Conservation (phyloP, 768 basidiomycete genomes). For the Amanita molliuscula region DNA sequence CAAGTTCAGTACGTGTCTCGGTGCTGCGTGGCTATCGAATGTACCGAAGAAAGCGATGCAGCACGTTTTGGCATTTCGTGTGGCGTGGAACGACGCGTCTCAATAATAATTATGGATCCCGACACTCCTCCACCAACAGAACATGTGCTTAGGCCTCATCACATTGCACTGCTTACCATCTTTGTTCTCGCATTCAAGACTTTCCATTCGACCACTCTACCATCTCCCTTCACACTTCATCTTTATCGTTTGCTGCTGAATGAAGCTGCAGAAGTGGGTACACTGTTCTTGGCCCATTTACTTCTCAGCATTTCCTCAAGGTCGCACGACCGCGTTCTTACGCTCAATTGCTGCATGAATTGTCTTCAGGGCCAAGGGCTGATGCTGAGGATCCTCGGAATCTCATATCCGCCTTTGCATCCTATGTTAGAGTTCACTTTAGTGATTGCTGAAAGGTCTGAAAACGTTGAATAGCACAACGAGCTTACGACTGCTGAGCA, state of each 20-base stretch:
- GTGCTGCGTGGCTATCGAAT: constrained; percentile 4
- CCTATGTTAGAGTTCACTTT: constrained; percentile 14
- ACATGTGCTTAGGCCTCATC: constrained; percentile 68
- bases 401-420: constrained; percentile 35
- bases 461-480: constrained; percentile 25
- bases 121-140: constrained; percentile 51
- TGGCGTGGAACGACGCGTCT: neutral
- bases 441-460: neutral
- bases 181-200: constrained; percentile 57
- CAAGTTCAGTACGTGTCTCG: constrained; percentile 4
- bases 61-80: constrained; percentile 23
- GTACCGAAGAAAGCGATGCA: constrained; percentile 19
- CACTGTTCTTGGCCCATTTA: neutral
- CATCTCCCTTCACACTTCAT: constrained; percentile 48
- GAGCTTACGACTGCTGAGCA: constrained; percentile 46
- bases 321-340: constrained; percentile 54
- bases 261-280: constrained; percentile 60
- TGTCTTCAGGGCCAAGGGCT: constrained; percentile 34
- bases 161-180: constrained; percentile 57
- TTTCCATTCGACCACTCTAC: constrained; percentile 39
- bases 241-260: constrained; percentile 56
- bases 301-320: constrained; percentile 21
- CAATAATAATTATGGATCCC: constrained; percentile 19
- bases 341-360: constrained; percentile 32
- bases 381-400: constrained; percentile 30